Evolutionary conservation across 352 stramenopile genomes (phyloP).

Genomic region (Globisporangium yorkense): DNA sequence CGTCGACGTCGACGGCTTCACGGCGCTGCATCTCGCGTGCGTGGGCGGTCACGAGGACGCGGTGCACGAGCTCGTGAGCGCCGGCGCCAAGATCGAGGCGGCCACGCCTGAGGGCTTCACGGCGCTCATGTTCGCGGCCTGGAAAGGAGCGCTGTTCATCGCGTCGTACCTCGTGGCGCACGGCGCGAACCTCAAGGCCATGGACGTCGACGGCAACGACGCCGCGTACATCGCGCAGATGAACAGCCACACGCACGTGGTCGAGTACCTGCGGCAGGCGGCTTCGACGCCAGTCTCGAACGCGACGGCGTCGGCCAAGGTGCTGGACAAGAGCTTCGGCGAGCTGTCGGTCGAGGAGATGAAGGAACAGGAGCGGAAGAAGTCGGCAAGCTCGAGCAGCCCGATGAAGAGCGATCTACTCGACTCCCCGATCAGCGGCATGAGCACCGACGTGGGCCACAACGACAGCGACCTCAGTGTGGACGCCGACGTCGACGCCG

Average conservation of each 20-base stretch:
- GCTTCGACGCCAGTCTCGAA: background rate
- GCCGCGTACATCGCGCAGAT: conserved; percentile 42
- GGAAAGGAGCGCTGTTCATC: conserved; percentile 32
- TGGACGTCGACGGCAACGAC: conserved; percentile 47
- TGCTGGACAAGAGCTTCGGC: conserved; percentile 9
- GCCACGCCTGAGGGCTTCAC: conserved; percentile 51
- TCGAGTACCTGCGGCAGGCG: conserved; percentile 28
- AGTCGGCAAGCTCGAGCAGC: conserved; percentile 6
- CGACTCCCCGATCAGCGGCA: background rate
- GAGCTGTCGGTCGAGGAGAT: conserved; percentile 15
- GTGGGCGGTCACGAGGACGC: conserved; percentile 41
- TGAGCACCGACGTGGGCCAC: background rate
- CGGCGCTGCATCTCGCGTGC: conserved; percentile 51
- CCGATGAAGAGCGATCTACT: conserved; percentile 6
- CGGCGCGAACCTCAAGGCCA: conserved; percentile 27
- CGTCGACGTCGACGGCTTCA: conserved; percentile 50
- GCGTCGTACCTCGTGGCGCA: conserved; percentile 29
- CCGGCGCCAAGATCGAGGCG: conserved; percentile 34
- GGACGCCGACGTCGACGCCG: background rate
- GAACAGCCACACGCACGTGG: conserved; percentile 37
- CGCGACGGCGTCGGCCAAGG: conserved; percentile 14
- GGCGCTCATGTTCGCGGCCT: conserved; percentile 49
- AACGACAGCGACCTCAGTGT: background rate
- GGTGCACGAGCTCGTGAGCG: conserved; percentile 31
- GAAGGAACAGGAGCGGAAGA: conserved; percentile 15